Conservation (phyloP, 768 basidiomycete species). For the Chalciporus pseudorubinellus region DNA sequence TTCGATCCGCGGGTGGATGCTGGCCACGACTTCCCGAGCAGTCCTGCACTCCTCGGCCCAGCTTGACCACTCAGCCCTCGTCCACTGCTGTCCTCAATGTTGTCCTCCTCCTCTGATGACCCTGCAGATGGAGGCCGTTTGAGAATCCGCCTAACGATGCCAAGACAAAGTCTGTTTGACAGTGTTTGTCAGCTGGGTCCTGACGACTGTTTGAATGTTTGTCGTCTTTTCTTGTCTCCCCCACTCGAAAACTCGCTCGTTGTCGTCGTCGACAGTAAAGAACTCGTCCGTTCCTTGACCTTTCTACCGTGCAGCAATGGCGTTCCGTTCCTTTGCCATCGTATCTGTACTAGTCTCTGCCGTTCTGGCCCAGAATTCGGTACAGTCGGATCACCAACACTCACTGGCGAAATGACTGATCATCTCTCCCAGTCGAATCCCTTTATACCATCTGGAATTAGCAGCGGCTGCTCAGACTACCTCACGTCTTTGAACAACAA, state of each 20-base stretch:
- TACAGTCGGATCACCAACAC: slow-evolving; percentile 17
- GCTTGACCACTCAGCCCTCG: neutral
- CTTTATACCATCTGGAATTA: slow-evolving; percentile 70
- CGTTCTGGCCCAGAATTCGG: slow-evolving; percentile 50
- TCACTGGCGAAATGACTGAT: slow-evolving; percentile 1
- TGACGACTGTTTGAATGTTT: too few relatives aligned
- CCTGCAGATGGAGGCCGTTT: too few relatives aligned
- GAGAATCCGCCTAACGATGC: neutral
- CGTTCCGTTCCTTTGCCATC: slow-evolving; percentile 53
- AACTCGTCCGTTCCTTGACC: slow-evolving; percentile 38
- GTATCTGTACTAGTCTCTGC: slow-evolving; percentile 49
- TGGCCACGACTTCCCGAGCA: neutral
- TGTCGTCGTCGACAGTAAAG: slow-evolving; percentile 37
- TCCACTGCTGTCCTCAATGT: neutral
- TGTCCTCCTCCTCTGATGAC: too few relatives aligned
- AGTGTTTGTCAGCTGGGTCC: slow-evolving; percentile 3
- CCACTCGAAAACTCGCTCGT: slow-evolving; percentile 13
- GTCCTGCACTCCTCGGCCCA: neutral
- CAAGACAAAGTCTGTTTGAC: neutral
- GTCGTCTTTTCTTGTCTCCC: neutral
- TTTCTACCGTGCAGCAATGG: slow-evolving; percentile 25
- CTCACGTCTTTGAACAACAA: slow-evolving; percentile 64
- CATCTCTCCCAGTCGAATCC: slow-evolving; percentile 36
- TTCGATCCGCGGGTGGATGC: neutral
- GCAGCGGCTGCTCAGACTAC: slow-evolving; percentile 52